These are phyloP conservation scores for Vigna unguiculata DNA, from an alignment of 306 rosid genomes.

Conservation along the genomic window DNA sequence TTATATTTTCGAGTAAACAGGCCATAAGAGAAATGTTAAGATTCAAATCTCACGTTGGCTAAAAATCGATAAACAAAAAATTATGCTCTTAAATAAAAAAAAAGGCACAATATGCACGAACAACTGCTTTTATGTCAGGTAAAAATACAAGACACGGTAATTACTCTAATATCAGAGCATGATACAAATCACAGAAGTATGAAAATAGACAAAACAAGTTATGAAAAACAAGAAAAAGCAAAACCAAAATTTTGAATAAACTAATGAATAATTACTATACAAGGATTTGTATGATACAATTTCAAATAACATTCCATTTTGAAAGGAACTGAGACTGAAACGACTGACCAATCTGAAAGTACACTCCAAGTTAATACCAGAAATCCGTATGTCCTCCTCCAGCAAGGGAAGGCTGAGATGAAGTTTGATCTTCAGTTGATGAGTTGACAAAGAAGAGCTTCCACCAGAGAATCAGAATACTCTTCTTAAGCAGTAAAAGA, in stretches of 20 bases:
- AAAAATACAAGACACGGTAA: not conserved
- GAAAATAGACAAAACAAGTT: not conserved
- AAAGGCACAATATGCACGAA: not conserved
- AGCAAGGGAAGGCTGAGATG: slow-evolving; percentile 23
- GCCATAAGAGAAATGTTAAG: not conserved
- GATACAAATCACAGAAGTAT: slow-evolving; percentile 9
- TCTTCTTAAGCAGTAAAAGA: slow-evolving; percentile 9
- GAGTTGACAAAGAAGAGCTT: slow-evolving; percentile 39
- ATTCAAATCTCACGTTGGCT: too few relatives aligned
- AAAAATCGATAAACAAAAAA: not conserved
- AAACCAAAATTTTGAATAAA: slow-evolving; percentile 29
- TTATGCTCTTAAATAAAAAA: not conserved
- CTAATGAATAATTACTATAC: slow-evolving; percentile 50
- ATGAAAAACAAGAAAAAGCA: not conserved
- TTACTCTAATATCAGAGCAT: slow-evolving; percentile 31
- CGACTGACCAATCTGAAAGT: slow-evolving; percentile 45
- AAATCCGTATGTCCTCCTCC: slow-evolving; percentile 32
- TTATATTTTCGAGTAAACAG: not conserved
- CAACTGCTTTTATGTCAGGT: not conserved
- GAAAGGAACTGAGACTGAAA: slow-evolving; percentile 37
- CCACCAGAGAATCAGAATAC: slow-evolving; percentile 42
- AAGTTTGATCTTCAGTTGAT: slow-evolving; percentile 40
- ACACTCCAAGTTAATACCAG: slow-evolving; percentile 40
- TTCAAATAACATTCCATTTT: slow-evolving; percentile 42
- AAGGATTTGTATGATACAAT: slow-evolving; percentile 47